A percentile compares a stretch with the other conserved stretches of the same genome.
Conservation (phyloP, 1,284 basidiomycete species). For the Cutaneotrichosporon mucoides region DNA sequence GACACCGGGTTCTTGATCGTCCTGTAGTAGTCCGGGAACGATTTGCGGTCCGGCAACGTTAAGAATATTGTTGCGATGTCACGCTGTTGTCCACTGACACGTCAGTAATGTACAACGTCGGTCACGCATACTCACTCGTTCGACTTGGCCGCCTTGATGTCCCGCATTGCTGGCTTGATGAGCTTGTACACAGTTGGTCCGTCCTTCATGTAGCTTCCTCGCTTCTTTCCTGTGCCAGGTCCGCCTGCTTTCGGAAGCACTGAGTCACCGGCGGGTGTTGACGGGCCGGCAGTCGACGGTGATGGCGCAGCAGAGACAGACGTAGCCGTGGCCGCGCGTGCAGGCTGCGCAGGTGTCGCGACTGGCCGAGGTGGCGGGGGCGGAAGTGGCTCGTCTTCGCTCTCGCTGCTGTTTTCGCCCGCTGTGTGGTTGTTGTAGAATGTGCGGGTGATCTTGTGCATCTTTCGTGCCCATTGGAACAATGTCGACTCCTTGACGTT, state of each 20-base stretch:
- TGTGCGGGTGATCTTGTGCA: constrained; percentile 43
- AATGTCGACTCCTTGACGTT: constrained; percentile 45
- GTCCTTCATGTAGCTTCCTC: constrained; percentile 41
- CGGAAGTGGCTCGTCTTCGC: constrained; percentile 14
- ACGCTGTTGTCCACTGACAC: constrained; percentile 56
- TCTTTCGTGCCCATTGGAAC: constrained; percentile 45
- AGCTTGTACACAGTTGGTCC: constrained; percentile 46
- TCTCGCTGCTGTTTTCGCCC: constrained; percentile 18
- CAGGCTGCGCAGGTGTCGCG: background rate
- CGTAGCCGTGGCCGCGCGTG: constrained; percentile 8
- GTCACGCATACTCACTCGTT: constrained; percentile 31
- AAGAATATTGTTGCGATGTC: constrained; percentile 68
- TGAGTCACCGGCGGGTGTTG: constrained; percentile 9
- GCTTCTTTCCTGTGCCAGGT: constrained; percentile 23
- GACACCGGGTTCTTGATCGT: constrained; percentile 78
- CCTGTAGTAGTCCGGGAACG: constrained; percentile 90
- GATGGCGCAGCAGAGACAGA: constrained; percentile 9
- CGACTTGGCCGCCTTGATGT: constrained; percentile 36
- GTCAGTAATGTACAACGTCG: background rate
- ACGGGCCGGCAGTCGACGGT: constrained; percentile 12
- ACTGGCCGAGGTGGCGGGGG: background rate
- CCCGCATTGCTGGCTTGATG: constrained; percentile 43
- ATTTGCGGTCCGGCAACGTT: constrained; percentile 66
- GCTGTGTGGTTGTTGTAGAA: constrained; percentile 25
- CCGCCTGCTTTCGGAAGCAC: constrained; percentile 8